These are phyloP conservation scores for Candida sanyaensis DNA, from an alignment of 1,139 yeast genomes.

Conservation along the genomic window DNA sequence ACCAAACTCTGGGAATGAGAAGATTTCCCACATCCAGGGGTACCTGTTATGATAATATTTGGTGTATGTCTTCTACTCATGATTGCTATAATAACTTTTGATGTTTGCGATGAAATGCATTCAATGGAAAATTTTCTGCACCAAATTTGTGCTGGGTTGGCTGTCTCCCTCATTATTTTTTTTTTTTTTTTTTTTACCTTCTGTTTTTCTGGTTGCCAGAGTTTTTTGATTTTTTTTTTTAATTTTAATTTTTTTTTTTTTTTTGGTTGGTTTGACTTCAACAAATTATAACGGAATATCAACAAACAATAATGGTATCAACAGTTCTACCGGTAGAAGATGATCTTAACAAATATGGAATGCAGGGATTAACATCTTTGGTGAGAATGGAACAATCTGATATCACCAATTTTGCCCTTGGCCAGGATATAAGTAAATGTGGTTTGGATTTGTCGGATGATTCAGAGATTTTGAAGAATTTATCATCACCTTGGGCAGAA, in stretches of 20 bases:
- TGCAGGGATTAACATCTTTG: conserved; percentile 69
- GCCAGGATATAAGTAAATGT: conserved; percentile 75
- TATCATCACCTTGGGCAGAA: conserved; percentile 94
- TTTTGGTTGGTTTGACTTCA: neutral
- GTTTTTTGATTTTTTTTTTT: neutral
- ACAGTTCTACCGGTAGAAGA: conserved; percentile 10
- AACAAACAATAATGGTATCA: conserved; percentile 7
- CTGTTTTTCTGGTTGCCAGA: neutral
- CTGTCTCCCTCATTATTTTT: neutral
- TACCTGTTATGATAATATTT: conserved; percentile 89
- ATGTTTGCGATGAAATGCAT: neutral
- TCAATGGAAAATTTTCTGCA: neutral
- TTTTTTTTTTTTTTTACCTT: neutral
- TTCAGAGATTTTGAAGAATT: conserved; percentile 61
- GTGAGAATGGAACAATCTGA: conserved; percentile 69
- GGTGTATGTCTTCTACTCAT: conserved; percentile 55
- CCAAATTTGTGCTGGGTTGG: too few species aligned
- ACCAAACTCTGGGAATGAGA: conserved; percentile 73
- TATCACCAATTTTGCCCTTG: conserved; percentile 72
- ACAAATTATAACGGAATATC: neutral
- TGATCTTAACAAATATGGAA: conserved; percentile 63
- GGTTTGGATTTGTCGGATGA: conserved; percentile 62
- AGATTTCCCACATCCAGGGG: conserved; percentile 97
- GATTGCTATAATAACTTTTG: neutral
- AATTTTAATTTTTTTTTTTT: neutral